Conservation (phyloP, 805 yeast species). For the Yamadazyma takamatsuzukensis region DNA sequence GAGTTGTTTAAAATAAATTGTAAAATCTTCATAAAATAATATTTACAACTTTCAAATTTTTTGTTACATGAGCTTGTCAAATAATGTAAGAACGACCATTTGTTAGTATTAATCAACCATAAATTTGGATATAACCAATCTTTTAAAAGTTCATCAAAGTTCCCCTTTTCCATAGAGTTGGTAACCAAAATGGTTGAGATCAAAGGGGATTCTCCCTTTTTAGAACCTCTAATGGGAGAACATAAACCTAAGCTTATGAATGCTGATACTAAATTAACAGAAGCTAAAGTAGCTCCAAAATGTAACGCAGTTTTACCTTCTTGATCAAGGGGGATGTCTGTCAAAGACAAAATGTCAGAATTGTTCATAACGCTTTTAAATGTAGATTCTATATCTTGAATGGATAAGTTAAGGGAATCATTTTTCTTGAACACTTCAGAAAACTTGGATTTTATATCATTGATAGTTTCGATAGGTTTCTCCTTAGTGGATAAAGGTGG, state of each 20-base stretch:
- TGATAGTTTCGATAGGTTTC: conserved; percentile 21
- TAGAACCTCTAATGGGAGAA: conserved; percentile 38
- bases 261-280: conserved; percentile 29
- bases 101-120: conserved; percentile 50
- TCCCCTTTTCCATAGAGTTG: conserved; percentile 73
- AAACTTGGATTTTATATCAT: conserved; percentile 30
- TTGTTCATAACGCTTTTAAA: conserved; percentile 22
- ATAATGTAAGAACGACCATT: conserved; percentile 83
- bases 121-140: conserved; percentile 59
- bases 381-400: conserved; percentile 20
- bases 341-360: conserved; percentile 8
- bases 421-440: conserved; percentile 32
- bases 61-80: conserved; percentile 50
- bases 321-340: conserved; percentile 37
- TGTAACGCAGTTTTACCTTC: conserved; percentile 42
- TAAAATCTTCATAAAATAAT: conserved; percentile 31
- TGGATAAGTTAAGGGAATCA: conserved; percentile 19
- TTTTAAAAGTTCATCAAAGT: conserved; percentile 68
- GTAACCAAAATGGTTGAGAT: conserved; percentile 82
- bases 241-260: conserved; percentile 32
- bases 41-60: conserved; percentile 31
- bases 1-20: conserved; percentile 27
- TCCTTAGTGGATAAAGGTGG: conserved; percentile 23
- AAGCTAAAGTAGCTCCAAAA: conserved; percentile 40
- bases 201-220: conserved; percentile 35